Percentiles rank a stretch among this genome's conserved stretches.
phyloP scores from a whole-genome alignment of 257 asterid genomes.

The Gynochthodes officinalis region DNA sequence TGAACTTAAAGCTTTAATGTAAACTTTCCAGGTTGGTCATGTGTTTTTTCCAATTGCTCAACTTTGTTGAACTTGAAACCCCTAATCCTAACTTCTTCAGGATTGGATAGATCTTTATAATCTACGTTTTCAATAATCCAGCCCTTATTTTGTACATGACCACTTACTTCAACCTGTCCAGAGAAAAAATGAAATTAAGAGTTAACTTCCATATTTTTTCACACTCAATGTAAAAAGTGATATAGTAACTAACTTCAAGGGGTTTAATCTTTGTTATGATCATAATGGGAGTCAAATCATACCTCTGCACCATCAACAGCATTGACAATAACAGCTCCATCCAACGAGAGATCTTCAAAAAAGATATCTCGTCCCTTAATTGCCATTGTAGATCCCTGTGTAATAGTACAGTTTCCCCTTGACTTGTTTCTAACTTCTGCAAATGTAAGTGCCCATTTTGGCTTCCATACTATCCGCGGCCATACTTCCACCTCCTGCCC shows the following conservation, averaged over 20 bases:
- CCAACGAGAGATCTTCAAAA: slow-evolving; percentile 70
- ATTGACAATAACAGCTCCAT: slow-evolving; percentile 77
- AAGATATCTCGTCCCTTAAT: slow-evolving; percentile 58
- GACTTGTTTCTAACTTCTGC: slow-evolving; percentile 69
- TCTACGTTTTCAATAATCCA: slow-evolving; percentile 78
- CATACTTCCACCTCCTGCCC: slow-evolving; percentile 95
- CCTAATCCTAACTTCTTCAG: slow-evolving; percentile 90
- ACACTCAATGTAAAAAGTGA: neutral
- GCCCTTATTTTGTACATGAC: slow-evolving; percentile 66
- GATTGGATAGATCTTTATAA: slow-evolving; percentile 53
- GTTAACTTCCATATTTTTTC: neutral
- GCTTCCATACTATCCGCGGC: slow-evolving; percentile 92
- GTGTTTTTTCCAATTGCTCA: slow-evolving; percentile 67
- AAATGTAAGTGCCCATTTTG: slow-evolving; percentile 91
- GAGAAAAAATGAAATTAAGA: neutral
- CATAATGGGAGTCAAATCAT: slow-evolving; percentile 4
- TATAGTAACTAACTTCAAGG: neutral
- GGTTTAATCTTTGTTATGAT: neutral
- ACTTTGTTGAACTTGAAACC: slow-evolving; percentile 70
- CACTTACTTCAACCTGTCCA: slow-evolving; percentile 70
- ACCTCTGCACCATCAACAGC: slow-evolving; percentile 81
- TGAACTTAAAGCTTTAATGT: slow-evolving; percentile 37
- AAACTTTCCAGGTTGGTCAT: slow-evolving; percentile 58
- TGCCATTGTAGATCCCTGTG: slow-evolving; percentile 69
- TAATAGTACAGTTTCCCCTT: slow-evolving; percentile 50